These are phyloP conservation scores for Aspergillus leporis DNA, from an alignment of 495 filamentous ascomycete species.

Conservation along the genomic window DNA sequence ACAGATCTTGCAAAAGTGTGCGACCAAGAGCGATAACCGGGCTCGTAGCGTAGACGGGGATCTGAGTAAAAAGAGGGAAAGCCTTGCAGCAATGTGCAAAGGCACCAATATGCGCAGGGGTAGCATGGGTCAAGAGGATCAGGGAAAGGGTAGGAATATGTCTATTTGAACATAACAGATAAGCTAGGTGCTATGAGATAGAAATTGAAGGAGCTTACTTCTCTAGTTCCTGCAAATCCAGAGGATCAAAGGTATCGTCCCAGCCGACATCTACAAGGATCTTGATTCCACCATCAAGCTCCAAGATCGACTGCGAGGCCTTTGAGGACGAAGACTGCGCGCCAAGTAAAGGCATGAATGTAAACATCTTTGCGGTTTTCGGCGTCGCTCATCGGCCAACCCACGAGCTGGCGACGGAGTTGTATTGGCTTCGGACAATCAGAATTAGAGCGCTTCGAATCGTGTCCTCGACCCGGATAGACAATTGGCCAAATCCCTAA, in stretches of 20 bases:
- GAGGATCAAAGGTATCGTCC: slow-evolving; percentile 84
- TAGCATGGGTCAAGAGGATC: slow-evolving; percentile 93
- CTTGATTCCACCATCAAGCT: slow-evolving; percentile 96
- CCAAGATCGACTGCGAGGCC: slow-evolving; percentile 90
- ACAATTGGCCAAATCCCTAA: not conserved
- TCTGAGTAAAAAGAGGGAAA: slow-evolving; percentile 84
- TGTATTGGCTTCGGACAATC: slow-evolving; percentile 5
- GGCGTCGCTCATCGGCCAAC: slow-evolving; percentile 17
- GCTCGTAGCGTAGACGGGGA: slow-evolving; percentile 94
- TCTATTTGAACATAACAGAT: slow-evolving; percentile 46
- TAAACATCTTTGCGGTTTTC: slow-evolving; percentile 70
- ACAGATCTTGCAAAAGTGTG: slow-evolving; percentile 87
- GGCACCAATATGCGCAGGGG: slow-evolving; percentile 83
- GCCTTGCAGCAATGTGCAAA: slow-evolving; percentile 97
- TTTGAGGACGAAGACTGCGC: slow-evolving; percentile 77
- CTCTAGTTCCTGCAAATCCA: slow-evolving; percentile 81
- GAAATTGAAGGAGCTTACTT: slow-evolving; percentile 56
- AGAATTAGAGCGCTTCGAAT: not conserved
- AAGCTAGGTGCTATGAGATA: not conserved
- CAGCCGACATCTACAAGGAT: slow-evolving; percentile 93
- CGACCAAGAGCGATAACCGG: slow-evolving; percentile 92
- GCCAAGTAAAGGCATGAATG: slow-evolving; percentile 87
- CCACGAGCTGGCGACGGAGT: slow-evolving; percentile 12
- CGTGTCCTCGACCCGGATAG: slow-evolving; percentile 2
- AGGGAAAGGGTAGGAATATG: slow-evolving; percentile 88